These are phyloP conservation scores for Oryza meyeriana DNA, from an alignment of 176 grass and related monocot species.

Conservation along the genomic window DNA sequence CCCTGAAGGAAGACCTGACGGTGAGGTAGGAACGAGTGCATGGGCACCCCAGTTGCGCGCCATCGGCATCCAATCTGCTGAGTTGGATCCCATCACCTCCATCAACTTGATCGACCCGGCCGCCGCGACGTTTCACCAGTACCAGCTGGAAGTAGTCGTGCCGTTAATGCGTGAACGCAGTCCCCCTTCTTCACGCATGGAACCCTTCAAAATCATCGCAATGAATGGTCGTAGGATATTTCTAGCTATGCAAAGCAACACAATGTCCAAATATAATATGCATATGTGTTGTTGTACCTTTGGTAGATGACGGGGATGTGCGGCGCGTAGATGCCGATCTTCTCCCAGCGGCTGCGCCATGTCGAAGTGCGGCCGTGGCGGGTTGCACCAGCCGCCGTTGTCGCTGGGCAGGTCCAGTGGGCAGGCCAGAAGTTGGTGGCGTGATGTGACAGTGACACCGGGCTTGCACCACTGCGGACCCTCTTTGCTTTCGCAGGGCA, in stretches of 20 bases:
- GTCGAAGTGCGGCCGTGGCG: slow-evolving; percentile 45
- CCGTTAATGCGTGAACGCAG: slow-evolving; percentile 46
- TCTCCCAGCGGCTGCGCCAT: slow-evolving; percentile 52
- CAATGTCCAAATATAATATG: not conserved
- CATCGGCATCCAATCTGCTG: slow-evolving; percentile 21
- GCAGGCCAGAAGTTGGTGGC: slow-evolving; percentile 48
- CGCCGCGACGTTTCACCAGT: slow-evolving; percentile 34
- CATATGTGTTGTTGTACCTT: not conserved
- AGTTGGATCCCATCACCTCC: slow-evolving; percentile 19
- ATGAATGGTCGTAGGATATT: too few relatives aligned
- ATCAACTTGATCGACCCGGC: slow-evolving; percentile 40
- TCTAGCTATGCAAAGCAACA: too few relatives aligned
- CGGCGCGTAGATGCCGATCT: slow-evolving; percentile 47
- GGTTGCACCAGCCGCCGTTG: slow-evolving; percentile 54
- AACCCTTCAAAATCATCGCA: slow-evolving; percentile 12
- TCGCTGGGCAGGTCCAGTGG: slow-evolving; percentile 17
- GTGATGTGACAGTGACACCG: slow-evolving; percentile 28
- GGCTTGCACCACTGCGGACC: slow-evolving; percentile 14
- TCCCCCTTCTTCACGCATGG: slow-evolving; percentile 31
- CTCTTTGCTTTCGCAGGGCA: slow-evolving; percentile 36
- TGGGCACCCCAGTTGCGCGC: slow-evolving; percentile 38
- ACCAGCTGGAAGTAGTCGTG: slow-evolving; percentile 43
- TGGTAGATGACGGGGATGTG: slow-evolving; percentile 58
- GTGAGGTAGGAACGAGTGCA: slow-evolving; percentile 30
- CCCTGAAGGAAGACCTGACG: slow-evolving; percentile 29